Evolutionary conservation across 352 stramenopile genomes (phyloP).

Genomic region (Elongisporangium senticosum): DNA sequence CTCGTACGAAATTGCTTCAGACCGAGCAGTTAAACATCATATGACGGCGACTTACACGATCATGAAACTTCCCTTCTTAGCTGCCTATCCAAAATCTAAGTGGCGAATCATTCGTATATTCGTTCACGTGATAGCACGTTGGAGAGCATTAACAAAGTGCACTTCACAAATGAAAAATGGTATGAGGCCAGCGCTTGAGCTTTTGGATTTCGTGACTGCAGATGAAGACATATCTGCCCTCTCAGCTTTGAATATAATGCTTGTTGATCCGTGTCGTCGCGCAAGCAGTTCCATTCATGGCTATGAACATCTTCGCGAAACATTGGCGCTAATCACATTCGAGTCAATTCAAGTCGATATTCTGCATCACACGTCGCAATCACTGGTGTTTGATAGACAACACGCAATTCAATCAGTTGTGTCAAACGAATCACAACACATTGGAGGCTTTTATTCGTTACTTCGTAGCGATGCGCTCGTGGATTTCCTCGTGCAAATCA

Average conservation of each 20-base stretch:
- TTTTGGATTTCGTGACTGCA: conserved; percentile 26
- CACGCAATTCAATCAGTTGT: conserved; percentile 2
- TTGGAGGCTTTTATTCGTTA: conserved; percentile 27
- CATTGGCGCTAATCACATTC: conserved; percentile 34
- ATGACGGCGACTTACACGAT: conserved; percentile 21
- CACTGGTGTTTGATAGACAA: conserved; percentile 33
- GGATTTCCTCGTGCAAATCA: conserved; percentile 28
- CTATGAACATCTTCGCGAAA: conserved; percentile 35
- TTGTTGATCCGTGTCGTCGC: conserved; percentile 49
- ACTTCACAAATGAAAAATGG: background rate
- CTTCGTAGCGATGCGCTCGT: conserved; percentile 24
- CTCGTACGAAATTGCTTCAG: conserved; percentile 7
- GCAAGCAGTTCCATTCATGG: conserved; percentile 33
- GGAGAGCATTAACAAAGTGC: conserved; percentile 14
- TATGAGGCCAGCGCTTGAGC: conserved; percentile 5
- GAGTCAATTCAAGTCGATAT: conserved; percentile 49
- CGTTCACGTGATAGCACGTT: conserved; percentile 33
- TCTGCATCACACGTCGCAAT: conserved; percentile 40
- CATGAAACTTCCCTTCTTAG: conserved; percentile 27
- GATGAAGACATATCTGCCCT: conserved; percentile 22
- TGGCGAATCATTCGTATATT: conserved; percentile 38
- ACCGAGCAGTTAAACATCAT: conserved; percentile 18
- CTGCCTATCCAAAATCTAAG: conserved; percentile 34
- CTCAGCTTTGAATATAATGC: conserved; percentile 14
- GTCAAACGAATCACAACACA: conserved; percentile 4